Percentiles rank a stretch among this genome's conserved stretches.
Evolutionary conservation across 1,284 basidiomycete genomes (phyloP).

Genomic region (Trichosporon sp.): DNA sequence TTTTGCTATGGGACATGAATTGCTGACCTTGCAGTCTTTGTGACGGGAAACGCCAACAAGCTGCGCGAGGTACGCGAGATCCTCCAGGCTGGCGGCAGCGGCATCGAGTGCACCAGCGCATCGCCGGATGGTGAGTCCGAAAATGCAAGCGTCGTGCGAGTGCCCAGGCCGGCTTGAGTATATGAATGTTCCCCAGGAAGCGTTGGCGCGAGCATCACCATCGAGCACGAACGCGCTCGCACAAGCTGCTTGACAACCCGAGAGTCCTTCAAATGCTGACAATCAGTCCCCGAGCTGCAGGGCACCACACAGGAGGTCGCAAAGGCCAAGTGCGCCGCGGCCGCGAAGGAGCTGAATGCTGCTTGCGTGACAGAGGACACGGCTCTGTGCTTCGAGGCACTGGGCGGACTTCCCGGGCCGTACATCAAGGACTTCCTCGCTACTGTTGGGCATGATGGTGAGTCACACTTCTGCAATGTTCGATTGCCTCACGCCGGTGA

Average conservation of each 20-base stretch:
- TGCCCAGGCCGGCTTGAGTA: too few species aligned
- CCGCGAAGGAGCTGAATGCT: conserved; percentile 74
- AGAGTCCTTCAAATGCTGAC: too few species aligned
- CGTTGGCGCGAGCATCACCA: too few species aligned
- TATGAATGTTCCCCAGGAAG: too few species aligned
- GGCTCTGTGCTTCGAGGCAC: conserved; percentile 81
- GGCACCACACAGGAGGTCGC: conserved; percentile 89
- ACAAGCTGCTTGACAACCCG: too few species aligned
- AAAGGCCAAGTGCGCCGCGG: conserved; percentile 74
- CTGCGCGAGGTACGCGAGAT: conserved; percentile 70
- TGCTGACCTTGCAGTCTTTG: conserved; percentile 62
- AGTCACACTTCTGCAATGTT: conserved; percentile 22
- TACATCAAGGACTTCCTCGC: conserved; percentile 93
- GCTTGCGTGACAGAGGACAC: conserved; percentile 97
- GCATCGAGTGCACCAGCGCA: conserved; percentile 38
- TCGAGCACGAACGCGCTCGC: too few species aligned
- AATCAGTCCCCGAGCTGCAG: conserved; percentile 82
- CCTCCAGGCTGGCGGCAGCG: conserved; percentile 37
- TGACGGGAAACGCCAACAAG: conserved; percentile 93
- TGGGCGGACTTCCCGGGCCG: conserved; percentile 86
- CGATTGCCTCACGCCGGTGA: too few species aligned
- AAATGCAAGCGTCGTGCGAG: too few species aligned
- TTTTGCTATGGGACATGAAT: too few species aligned
- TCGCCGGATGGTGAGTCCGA: conserved; percentile 42
- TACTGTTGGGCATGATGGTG: conserved; percentile 70